phyloP scores from a whole-genome alignment of 1,284 basidiomycete species.

The Coniferiporia sulphurascens region DNA sequence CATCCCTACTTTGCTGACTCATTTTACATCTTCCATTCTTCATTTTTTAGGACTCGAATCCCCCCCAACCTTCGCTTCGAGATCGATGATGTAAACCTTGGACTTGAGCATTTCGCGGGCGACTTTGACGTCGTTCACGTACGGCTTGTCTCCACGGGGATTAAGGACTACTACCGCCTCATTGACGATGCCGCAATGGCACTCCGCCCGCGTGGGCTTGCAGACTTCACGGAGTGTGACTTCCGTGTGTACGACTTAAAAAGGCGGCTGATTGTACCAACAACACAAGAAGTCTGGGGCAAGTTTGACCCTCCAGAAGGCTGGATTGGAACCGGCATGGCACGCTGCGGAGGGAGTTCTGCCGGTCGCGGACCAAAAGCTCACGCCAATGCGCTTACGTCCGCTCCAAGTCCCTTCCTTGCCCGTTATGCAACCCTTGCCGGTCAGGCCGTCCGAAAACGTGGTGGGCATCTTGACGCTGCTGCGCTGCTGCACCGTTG shows the following conservation, averaged over 20 bases:
- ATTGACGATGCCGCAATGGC: slow-evolving; percentile 64
- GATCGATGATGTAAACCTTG: slow-evolving; percentile 78
- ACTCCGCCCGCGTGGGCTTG: slow-evolving; percentile 63
- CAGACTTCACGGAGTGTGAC: slow-evolving; percentile 64
- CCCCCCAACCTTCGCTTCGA: slow-evolving; percentile 73
- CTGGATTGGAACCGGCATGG: slow-evolving; percentile 11
- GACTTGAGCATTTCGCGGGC: slow-evolving; percentile 72
- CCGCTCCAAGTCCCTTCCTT: slow-evolving; percentile 40
- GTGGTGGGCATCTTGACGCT: slow-evolving; percentile 60
- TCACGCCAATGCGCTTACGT: neutral
- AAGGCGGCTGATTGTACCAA: slow-evolving; percentile 38
- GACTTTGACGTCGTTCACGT: slow-evolving; percentile 71
- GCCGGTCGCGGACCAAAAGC: slow-evolving; percentile 23
- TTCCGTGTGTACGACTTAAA: slow-evolving; percentile 55
- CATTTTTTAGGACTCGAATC: slow-evolving; percentile 20
- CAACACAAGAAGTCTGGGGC: slow-evolving; percentile 10
- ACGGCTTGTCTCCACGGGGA: slow-evolving; percentile 63
- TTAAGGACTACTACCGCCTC: slow-evolving; percentile 59
- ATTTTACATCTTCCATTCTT: neutral
- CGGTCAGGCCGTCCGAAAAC: slow-evolving; percentile 43
- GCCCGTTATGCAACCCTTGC: slow-evolving; percentile 57
- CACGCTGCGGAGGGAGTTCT: slow-evolving; percentile 7
- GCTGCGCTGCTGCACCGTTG: slow-evolving; percentile 49
- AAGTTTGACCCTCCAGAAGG: slow-evolving; percentile 10
- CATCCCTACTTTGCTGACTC: neutral